Conservation (phyloP, 2,329 filamentous ascomycete genomes). For the Ophiostoma populinum region DNA sequence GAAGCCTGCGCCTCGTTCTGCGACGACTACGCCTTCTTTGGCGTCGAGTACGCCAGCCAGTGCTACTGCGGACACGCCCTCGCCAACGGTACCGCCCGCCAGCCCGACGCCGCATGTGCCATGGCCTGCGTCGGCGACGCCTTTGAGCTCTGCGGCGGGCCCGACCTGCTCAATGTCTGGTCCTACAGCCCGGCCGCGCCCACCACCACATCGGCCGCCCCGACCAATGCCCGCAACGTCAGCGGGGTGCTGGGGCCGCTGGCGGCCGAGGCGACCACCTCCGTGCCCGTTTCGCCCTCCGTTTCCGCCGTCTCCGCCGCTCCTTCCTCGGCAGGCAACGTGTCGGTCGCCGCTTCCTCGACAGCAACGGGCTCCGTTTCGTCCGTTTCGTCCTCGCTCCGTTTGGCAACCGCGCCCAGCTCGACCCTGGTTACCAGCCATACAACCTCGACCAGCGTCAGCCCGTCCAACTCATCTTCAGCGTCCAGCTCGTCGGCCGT, state of each 20-base stretch:
- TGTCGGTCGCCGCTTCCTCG: background rate
- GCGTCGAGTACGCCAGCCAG: slow-evolving; percentile 30
- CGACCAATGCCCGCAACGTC: no score
- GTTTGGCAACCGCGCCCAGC: no score
- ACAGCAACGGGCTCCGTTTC: background rate
- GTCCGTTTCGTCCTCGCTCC: background rate
- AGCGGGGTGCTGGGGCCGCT: no score
- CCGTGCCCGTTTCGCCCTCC: no score
- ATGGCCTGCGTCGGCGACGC: slow-evolving; percentile 10
- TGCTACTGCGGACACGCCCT: slow-evolving; percentile 30
- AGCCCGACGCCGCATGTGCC: slow-evolving; percentile 6
- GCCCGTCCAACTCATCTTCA: background rate
- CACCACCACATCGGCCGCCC: no score
- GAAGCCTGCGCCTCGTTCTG: slow-evolving; percentile 32
- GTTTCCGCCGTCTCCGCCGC: no score
- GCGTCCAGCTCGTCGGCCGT: background rate
- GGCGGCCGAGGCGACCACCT: no score
- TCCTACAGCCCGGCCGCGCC: background rate
- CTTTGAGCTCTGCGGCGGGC: slow-evolving; percentile 9
- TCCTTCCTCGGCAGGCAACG: no score
- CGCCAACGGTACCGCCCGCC: slow-evolving; percentile 1
- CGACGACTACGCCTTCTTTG: slow-evolving; percentile 24
- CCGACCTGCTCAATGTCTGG: slow-evolving; percentile 9
- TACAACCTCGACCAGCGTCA: background rate
- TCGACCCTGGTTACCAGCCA: no score